phyloP scores from a whole-genome alignment of 371 early-diverging fungal genomes.

The Rhizopus sp. region DNA sequence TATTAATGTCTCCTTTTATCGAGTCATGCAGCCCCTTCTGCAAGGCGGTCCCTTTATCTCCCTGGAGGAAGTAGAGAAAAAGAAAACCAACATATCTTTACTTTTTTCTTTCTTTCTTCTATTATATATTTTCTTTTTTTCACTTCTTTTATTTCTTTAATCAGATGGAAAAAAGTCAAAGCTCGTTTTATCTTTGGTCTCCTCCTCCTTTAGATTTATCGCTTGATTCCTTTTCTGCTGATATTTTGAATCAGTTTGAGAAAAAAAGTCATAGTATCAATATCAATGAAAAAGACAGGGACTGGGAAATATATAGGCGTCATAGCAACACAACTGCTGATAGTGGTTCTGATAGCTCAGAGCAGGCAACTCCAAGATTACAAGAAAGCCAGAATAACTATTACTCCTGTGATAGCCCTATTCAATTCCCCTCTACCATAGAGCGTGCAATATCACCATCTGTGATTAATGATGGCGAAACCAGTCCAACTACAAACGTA shows the following conservation, averaged over 20 bases:
- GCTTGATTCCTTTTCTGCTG: constrained; percentile 33
- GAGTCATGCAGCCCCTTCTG: constrained; percentile 4
- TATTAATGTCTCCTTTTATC: not conserved
- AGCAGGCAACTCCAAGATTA: not conserved
- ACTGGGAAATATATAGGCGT: too few relatives aligned
- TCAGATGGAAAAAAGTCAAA: constrained; percentile 15
- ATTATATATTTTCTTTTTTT: constrained; percentile 1
- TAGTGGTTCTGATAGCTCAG: not conserved
- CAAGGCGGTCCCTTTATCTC: not conserved
- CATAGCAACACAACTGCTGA: not conserved
- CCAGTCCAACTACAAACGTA: constrained; percentile 4
- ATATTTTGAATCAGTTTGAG: constrained; percentile 32
- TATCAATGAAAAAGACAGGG: not conserved
- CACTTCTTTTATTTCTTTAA: constrained; percentile 4
- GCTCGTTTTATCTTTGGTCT: constrained; percentile 23
- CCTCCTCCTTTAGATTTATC: constrained; percentile 22
- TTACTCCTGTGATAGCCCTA: not conserved
- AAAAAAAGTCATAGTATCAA: constrained; percentile 8
- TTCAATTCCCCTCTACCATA: not conserved
- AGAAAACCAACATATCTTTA: not conserved
- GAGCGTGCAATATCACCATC: not conserved
- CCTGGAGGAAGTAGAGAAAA: not conserved
- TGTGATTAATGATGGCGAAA: not conserved
- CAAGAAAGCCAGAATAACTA: not conserved
- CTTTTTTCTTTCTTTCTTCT: constrained; percentile 5